Percentiles rank a stretch among this genome's conserved stretches.
Conservation (phyloP, 176 grass and related monocot species). For the Oryza glaberrima region DNA sequence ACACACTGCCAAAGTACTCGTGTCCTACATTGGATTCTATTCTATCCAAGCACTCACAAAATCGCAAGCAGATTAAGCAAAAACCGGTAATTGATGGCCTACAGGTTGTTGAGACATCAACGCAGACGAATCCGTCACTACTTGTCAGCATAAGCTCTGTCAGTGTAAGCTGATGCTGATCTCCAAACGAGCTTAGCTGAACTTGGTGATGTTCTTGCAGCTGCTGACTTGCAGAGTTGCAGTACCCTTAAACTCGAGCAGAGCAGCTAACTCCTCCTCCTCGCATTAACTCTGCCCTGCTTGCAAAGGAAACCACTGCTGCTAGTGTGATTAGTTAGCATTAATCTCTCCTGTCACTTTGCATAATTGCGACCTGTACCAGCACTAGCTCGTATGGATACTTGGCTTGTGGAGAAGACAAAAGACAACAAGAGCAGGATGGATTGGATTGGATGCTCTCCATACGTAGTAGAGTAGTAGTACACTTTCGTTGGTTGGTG, state of each 20-base stretch:
- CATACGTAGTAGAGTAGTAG: background rate
- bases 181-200: background rate
- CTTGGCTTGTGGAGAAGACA: slow-evolving; percentile 38
- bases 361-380: background rate
- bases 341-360: background rate
- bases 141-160: background rate
- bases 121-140: background rate
- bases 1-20: background rate
- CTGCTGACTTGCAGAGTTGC: background rate
- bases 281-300: slow-evolving; percentile 3
- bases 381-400: background rate
- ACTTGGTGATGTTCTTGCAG: background rate
- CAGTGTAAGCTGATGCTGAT: background rate
- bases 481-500: slow-evolving; percentile 33
- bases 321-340: background rate
- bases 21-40: background rate
- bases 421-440: background rate
- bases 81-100: background rate
- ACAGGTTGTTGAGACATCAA: background rate
- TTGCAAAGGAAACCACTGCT: background rate
- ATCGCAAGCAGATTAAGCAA: background rate
- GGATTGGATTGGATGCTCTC: background rate
- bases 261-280: background rate
- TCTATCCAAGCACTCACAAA: background rate
- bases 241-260: background rate